Evolutionary conservation across 2,329 filamentous ascomycete genomes (phyloP), one percentile per base, ranked within the genome.

Genomic region (Chaetothyriales sp.): DNA sequence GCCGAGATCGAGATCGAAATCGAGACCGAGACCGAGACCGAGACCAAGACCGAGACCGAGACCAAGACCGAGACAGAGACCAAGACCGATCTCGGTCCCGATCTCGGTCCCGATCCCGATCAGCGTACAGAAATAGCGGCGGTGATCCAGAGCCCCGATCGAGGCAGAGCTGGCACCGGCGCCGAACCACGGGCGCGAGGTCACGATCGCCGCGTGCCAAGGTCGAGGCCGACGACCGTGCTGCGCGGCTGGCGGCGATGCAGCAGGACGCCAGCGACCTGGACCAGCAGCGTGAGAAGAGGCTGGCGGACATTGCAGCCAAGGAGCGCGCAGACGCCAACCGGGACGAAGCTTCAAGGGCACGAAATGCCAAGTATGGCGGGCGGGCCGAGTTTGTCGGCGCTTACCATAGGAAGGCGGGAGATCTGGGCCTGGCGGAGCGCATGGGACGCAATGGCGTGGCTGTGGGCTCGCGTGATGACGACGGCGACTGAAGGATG

Each of bases 231-330:
- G 76, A 78, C 19, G 81, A 84, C 56, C 74, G 75, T n/a, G 80
- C 81, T 10, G 75, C 77, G 20, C 86, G 81, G 64, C 68, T 88
- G 18, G 83, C 81, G 15, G 82, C 80, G 7, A 88, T 89, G 85
- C 83, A 86, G 64, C 76, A 77, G 18, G 82, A 81, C 25, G 85
- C 85, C 4, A 75, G 74, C 1, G 78, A 83, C 9, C 71, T 94
- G 47, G 85, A 90, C 60, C 64, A 72, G n/a, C 81, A 85, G 59
- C 81, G 88, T 29, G 78, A 78, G 57, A 75, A 77, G 54, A 78
- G 87, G 20, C 70, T 94, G 8, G 77, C 79, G 0, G 79, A 80
- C 1, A 69, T 89, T 18, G 81, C 79, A 20, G 77, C 80, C 56
- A 74, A 74, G 54, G 87, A 94, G 59, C 75, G 77, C 47, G 71